Conservation (phyloP, 352 stramenopile genomes). For the Phytopythium helicoides region DNA sequence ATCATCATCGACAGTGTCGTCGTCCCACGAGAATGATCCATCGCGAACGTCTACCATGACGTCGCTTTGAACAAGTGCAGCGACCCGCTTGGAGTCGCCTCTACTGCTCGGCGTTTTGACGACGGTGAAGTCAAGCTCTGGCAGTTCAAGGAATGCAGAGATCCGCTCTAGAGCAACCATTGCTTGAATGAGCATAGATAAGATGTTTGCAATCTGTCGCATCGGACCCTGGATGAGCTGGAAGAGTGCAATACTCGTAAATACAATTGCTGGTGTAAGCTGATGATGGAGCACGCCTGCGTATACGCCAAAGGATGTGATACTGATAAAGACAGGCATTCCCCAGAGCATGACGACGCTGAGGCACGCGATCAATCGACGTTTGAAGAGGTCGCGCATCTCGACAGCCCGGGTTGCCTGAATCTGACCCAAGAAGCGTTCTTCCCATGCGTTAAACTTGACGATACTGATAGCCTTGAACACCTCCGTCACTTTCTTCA, state of each 20-base stretch:
- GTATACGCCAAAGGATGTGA: conserved; percentile 42
- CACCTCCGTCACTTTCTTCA: conserved; percentile 58
- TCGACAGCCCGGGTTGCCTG: conserved; percentile 23
- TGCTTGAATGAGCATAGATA: conserved; percentile 61
- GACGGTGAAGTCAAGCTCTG: conserved; percentile 13
- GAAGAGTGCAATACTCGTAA: conserved; percentile 63
- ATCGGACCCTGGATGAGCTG: conserved; percentile 77
- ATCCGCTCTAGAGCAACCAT: conserved; percentile 78
- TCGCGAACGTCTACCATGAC: conserved; percentile 18
- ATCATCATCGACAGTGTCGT: conserved; percentile 2
- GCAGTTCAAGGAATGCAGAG: conserved; percentile 67
- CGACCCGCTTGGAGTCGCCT: no score
- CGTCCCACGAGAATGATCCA: conserved; percentile 38
- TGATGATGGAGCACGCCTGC: conserved; percentile 61
- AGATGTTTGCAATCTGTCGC: conserved; percentile 36
- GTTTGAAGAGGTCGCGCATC: conserved; percentile 25
- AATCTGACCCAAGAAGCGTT: conserved; percentile 69
- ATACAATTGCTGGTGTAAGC: conserved; percentile 78
- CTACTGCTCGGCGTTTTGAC: no score
- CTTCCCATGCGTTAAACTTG: conserved; percentile 93
- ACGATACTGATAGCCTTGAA: conserved; percentile 86
- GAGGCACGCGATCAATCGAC: conserved; percentile 19
- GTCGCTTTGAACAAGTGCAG: no score
- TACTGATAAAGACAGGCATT: conserved; percentile 46
- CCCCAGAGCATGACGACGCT: conserved; percentile 44